Base-by-base conservation (phyloP, 768 basidiomycete species). In the Phanerodontia chrysosporium region DNA sequence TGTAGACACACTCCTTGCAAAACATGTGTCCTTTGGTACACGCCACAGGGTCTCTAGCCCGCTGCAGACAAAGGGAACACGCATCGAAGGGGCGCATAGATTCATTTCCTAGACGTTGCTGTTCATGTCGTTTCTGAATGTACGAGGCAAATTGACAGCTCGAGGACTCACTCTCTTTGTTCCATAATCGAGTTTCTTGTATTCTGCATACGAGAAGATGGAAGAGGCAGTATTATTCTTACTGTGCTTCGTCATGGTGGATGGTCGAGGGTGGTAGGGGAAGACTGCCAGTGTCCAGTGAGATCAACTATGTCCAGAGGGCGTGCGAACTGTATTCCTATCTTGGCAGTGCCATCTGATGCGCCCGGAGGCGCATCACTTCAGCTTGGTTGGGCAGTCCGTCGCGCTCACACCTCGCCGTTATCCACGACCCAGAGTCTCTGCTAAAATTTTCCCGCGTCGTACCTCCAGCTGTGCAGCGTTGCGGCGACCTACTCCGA, bases 1-100 rank as follows among this genome's bases (percentile, higher is more conserved):
- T 84, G 60, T 95, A 85, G 25, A 89, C 88, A 66, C 97, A 98
- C 74, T 98, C 96, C 69, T 90, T 92, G 80, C 97, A 99, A 71
- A 94, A 98, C 24, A 98, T 65, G 73, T 98, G 97, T 0, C 97
- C 97, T 52, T 90, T 82, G 22, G 75, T 65, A 67, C 97, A 98
- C 12, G 87, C 83, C 32, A 95, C 77, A 0, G 96, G 93, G 53
- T 94, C 89, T 49, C 90, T 77, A 5, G 92, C 95, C 44, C 82
- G 80, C 55, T 91, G 86, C 35, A 97, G 76, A 71, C 96, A 99
- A 14, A 97, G 81, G 5, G 89, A 81, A 69, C 97, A 98, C 0
- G 92, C 86, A 71, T 97, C 92, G 70, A 97, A 95, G 53, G 83
- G 83, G 39, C 93, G 85, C 89, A 95, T 92, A 12, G 90, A 94